Evolutionary conservation across 129 eudicot species (phyloP).

Genomic region (Artemisia argyi): DNA sequence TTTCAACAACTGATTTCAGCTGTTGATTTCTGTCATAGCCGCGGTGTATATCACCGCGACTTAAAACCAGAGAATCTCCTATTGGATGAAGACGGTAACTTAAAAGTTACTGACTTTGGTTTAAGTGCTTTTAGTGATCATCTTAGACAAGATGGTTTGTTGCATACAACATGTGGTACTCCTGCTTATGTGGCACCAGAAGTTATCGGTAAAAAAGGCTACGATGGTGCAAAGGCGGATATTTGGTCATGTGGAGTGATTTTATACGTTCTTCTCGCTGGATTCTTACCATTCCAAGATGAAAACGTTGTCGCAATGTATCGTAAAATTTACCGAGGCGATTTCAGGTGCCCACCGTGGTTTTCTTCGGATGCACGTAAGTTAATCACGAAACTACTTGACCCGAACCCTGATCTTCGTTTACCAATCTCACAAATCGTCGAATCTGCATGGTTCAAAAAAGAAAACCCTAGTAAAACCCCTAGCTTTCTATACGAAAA

Average conservation of each 20-base stretch:
- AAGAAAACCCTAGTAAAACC: slow-evolving; percentile 32
- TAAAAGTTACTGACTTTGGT: slow-evolving; percentile 88
- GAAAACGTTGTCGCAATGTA: slow-evolving; percentile 76
- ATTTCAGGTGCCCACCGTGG: slow-evolving; percentile 95
- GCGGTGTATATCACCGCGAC: slow-evolving; percentile 88
- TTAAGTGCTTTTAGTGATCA: slow-evolving; percentile 73
- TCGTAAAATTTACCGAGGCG: slow-evolving; percentile 70
- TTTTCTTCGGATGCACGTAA: slow-evolving; percentile 67
- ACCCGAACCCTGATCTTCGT: slow-evolving; percentile 72
- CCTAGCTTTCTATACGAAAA: slow-evolving; percentile 28
- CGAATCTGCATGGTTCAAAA: slow-evolving; percentile 70
- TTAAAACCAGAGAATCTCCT: slow-evolving; percentile 83
- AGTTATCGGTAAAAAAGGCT: slow-evolving; percentile 80
- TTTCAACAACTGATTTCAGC: slow-evolving; percentile 89
- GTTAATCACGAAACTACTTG: slow-evolving; percentile 61
- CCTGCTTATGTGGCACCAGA: slow-evolving; percentile 96
- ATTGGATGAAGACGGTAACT: slow-evolving; percentile 70
- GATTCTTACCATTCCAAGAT: slow-evolving; percentile 80
- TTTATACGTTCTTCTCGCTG: slow-evolving; percentile 73
- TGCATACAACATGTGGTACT: slow-evolving; percentile 89
- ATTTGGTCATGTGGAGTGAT: slow-evolving; percentile 95
- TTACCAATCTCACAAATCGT: slow-evolving; percentile 51
- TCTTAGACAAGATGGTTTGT: slow-evolving; percentile 64
- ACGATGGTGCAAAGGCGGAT: slow-evolving; percentile 82
- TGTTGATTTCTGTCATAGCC: slow-evolving; percentile 89